Base-by-base conservation (phyloP, 2,329 filamentous ascomycete species). In the Aaosphaeria pasadenensis region DNA sequence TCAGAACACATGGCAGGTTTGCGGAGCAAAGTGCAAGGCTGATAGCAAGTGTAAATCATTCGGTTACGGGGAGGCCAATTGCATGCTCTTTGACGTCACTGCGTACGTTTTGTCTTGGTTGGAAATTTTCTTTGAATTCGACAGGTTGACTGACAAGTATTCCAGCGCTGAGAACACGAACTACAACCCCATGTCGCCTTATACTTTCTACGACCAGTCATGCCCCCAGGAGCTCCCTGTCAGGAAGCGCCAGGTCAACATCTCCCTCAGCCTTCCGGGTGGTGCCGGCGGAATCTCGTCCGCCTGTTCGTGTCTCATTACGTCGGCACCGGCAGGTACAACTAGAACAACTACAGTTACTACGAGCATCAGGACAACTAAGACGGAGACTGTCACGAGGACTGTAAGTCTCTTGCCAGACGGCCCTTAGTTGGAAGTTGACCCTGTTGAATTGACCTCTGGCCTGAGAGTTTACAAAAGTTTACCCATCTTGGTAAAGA, bases 221-320 rank as follows among this genome's bases (percentile, higher is more conserved):
- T 67, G 64, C 51, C 62, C 63, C 35, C 33, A 28, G 1, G 64
- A 65, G 43, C 57, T 67, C 13, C 62, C 63, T 11, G 59, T 67
- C 7, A 52, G 48, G 45, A 66, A 66, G 47, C 59, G 63, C 36
- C 63, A 67, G 43, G 47, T 64, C 36, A 53, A 55, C 36, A 64
- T 66, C 42, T 59, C 60, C n/a, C 50, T 67, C 31, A 55, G 50
- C 5, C 51, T 64, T 30, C 45, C 45, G 9, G 55, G 56, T 11
- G 43, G 50, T 9, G 50, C 56, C 1, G 38, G 40, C 2, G 52
- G 50, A 28, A 55, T 64, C 41, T 57, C 56, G 3, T 59, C 56
- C n/a, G 63, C 63, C 7, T 67, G 63, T 47, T 63, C 59, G 28
- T 67, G 63, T 41, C 55, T 64, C n/a, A 65, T 67, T 39, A 62